Evolutionary conservation across 441 rosid species (phyloP), one percentile per base, ranked within the genome.

Genomic region (Macaranga tanarius): DNA sequence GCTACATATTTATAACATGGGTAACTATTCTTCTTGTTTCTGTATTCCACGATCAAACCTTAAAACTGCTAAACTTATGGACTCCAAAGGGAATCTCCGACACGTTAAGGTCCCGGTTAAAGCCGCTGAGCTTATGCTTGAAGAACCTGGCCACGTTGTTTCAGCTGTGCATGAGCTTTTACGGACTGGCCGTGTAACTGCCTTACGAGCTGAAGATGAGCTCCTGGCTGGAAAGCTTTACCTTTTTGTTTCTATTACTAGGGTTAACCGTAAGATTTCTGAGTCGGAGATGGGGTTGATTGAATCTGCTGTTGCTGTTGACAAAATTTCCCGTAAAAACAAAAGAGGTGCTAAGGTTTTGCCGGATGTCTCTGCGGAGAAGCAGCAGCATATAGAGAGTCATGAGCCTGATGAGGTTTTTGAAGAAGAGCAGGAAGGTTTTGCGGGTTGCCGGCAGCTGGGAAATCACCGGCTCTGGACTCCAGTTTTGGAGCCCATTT

Each of bases 121-220:
- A 72, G 88, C 84, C 0, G 90, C 86, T 0, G 88, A 87, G 76
- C 73, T 82, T 63, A 83, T 85, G 90, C 77, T 87, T 0, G 88
- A 87, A 66, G 79, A 76, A 10, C 84, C 88, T 8, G 85, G 88
- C 51, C 66, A 70, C 50, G 58, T 77, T 60, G 61, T 87, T 38
- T 76, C 72, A 65, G 44, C 66, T 0, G 70, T 66, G 15, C 78
- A 80, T 23, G 67, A 74, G 13, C 71, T 82, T 22, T 65, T 54
- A 17, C 65, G 64, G 64, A 77, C 65, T n/a, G 70, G 79, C 22
- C 82, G 79, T 13, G 45, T 73, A 44, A 34, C 69, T 4, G 80
- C 86, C 60, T 42, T 82, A 73, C 75, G 77, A 54, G 90, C 88
- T 10, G 87, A 87, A 44, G 86, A 82, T n/a, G 87, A 80, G 23